Evolutionary conservation across 768 basidiomycete species (phyloP), one percentile per base, ranked within the genome.

Genomic region (Trametes cinnabarina): DNA sequence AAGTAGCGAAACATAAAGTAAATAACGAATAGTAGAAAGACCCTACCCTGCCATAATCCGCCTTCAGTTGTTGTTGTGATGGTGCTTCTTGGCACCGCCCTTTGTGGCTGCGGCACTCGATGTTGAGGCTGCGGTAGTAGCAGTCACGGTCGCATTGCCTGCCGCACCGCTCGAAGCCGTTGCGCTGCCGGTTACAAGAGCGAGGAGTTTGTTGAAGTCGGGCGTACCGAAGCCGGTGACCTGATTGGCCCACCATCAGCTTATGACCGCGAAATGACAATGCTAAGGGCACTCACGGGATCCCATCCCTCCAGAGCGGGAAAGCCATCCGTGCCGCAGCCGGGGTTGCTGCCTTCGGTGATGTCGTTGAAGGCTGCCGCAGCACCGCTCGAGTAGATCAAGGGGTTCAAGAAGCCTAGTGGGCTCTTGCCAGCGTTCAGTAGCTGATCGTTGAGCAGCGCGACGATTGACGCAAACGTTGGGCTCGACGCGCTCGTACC

Each of bases 161-260:
- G 30, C 30, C 7, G 30, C 30, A 12, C 30, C 30, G 30, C 30
- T 32, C 7, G 30, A 7, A 32, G 7, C 30, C 30, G 12, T 48
- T n/a, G 51, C 39, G 44, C 52, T 28, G 51, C 57, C 61, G 22
- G 50, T 48, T 22, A 65, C 55, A 26, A 56, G 48, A 11, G 58
- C 51, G 26, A 60, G 55, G 30, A 64, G 61, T 56, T 65, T 62
- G 14, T 30, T 19, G 49, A 85, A 87, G 65, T 86, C 78, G n/a
- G 85, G 85, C 6, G 84, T 86, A 1, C 85, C 85, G 19, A 84
- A 71, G 15, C 84, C 84, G 40, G 84, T 87, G 53, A 85, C 77
- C 80, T 82, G 26, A n/a, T n/a, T n/a, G n/a, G n/a, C n/a, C n/a
- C n/a, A n/a, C n/a, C n/a, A 28, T 49, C 39, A 49, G 47, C 34